Conservation (phyloP, 2,329 filamentous ascomycete genomes). For the Colletotrichum noveboracense region DNA sequence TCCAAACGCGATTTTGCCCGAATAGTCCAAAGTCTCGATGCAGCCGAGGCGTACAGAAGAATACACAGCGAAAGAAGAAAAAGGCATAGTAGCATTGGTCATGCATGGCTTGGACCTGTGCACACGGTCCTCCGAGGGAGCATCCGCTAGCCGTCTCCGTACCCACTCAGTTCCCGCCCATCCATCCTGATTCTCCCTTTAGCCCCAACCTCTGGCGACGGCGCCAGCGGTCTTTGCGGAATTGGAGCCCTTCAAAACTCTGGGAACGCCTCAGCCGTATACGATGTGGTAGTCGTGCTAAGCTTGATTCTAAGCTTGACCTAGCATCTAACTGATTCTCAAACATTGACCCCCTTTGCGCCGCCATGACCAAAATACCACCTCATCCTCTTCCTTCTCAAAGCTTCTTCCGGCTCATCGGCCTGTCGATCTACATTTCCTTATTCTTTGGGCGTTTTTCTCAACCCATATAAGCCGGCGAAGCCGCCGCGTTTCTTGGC, state of each 20-base stretch:
- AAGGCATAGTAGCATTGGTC: neutral
- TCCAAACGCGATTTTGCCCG: neutral
- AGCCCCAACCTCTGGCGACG: neutral
- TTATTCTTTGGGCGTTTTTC: neutral
- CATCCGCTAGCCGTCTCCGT: neutral
- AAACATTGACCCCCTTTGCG: neutral
- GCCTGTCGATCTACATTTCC: neutral
- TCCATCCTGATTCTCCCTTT: neutral
- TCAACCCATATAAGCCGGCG: neutral
- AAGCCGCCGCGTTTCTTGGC: neutral
- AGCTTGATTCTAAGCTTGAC: neutral
- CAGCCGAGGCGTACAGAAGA: neutral
- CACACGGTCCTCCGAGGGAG: neutral
- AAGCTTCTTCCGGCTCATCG: neutral
- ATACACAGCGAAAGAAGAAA: neutral
- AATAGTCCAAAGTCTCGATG: neutral
- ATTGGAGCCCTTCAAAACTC: neutral
- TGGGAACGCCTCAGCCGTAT: neutral
- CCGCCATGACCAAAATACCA: neutral
- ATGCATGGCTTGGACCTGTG: neutral
- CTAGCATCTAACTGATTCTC: neutral
- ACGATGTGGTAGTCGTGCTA: neutral
- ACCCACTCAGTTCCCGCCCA: neutral
- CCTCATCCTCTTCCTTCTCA: neutral
- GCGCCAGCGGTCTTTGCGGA: neutral